These are phyloP conservation scores for Gnomoniopsis smithogilvyi DNA, from an alignment of 2,329 filamentous ascomycete species.

Conservation along the genomic window DNA sequence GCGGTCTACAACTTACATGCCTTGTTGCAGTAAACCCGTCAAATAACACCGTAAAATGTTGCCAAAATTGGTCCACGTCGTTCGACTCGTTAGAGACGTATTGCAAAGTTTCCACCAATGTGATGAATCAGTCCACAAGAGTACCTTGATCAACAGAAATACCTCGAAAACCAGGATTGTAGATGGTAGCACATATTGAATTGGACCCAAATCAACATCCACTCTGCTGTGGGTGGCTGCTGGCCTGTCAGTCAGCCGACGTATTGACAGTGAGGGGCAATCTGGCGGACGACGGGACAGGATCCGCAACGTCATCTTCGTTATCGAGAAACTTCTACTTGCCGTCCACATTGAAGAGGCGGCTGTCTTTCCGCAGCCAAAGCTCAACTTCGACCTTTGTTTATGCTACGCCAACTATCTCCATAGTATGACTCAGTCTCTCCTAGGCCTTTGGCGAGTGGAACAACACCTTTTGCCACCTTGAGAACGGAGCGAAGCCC, in stretches of 20 bases:
- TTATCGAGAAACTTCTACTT: background rate
- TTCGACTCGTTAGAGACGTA: no score
- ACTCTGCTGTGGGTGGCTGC: background rate
- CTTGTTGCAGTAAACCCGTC: background rate
- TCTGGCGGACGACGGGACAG: background rate
- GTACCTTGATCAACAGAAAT: no score
- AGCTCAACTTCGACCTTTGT: background rate
- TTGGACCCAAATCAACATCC: no score
- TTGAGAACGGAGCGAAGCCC: background rate
- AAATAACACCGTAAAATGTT: background rate
- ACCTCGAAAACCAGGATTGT: no score
- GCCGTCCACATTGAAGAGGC: background rate
- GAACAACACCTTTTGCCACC: slow-evolving; percentile 9
- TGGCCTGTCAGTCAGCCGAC: background rate
- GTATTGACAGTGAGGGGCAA: background rate
- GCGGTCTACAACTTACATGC: background rate
- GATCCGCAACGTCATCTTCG: no score
- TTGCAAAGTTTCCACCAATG: no score
- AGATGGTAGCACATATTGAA: no score
- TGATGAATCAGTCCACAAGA: no score
- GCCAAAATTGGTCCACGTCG: no score
- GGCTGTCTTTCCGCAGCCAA: background rate
- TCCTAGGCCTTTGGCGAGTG: background rate
- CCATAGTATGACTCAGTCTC: slow-evolving; percentile 10
- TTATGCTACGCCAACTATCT: background rate